Evolutionary conservation across 2,329 filamentous ascomycete genomes (phyloP).

Genomic region (Diplodia mutila): DNA sequence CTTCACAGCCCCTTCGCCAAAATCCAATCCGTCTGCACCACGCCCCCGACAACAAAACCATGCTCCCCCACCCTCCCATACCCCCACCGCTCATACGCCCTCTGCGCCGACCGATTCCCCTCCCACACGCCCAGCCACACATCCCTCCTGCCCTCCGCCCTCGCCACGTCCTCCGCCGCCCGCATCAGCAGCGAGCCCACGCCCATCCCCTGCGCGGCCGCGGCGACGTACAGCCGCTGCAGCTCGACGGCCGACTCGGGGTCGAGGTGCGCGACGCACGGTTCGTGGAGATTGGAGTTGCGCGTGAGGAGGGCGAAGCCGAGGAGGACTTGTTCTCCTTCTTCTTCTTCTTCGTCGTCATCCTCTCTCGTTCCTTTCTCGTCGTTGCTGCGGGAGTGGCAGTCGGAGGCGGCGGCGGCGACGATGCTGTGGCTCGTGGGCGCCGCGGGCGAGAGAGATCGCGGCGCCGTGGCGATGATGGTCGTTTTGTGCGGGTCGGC

Average conservation of each 20-base stretch:
- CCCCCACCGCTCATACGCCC: conserved; percentile 48
- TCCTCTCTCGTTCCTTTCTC: too few relatives aligned
- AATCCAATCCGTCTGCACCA: conserved; percentile 49
- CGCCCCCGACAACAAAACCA: conserved; percentile 47
- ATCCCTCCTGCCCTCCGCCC: conserved; percentile 41
- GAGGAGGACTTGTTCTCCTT: conserved; percentile 25
- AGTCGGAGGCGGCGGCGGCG: too few relatives aligned
- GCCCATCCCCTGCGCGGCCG: conserved; percentile 43
- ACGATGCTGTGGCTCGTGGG: too few relatives aligned
- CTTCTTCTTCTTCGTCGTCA: neutral
- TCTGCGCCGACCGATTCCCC: conserved; percentile 47
- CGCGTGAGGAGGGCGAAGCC: conserved; percentile 50
- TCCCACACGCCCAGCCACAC: conserved; percentile 57
- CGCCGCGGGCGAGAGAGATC: too few relatives aligned
- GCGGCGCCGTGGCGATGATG: neutral
- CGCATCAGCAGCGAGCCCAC: conserved; percentile 40
- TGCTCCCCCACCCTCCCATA: conserved; percentile 47
- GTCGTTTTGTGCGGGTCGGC: neutral
- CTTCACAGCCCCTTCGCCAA: conserved; percentile 39
- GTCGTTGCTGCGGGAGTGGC: too few relatives aligned
- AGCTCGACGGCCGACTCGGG: conserved; percentile 40
- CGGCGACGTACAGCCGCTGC: conserved; percentile 50
- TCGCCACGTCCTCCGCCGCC: conserved; percentile 35
- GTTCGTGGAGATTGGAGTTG: conserved; percentile 34
- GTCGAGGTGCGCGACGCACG: neutral